Evolutionary conservation across 2,329 filamentous ascomycete genomes (phyloP).

Genomic region (Elsinoe perseae): DNA sequence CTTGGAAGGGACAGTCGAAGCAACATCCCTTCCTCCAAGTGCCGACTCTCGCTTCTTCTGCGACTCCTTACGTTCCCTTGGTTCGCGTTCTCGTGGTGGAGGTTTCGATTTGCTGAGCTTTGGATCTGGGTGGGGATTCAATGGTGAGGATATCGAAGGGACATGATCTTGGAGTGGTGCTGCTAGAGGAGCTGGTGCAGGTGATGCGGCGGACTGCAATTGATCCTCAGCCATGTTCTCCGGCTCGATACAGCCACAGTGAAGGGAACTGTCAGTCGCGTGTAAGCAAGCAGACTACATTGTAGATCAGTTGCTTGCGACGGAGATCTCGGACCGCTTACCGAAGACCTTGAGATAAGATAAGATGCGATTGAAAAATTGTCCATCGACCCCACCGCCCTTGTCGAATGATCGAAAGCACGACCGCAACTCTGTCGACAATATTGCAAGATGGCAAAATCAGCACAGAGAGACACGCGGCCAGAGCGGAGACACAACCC

Average conservation of each 20-base stretch:
- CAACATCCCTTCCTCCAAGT: slow-evolving; percentile 28
- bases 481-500: slow-evolving; percentile 73
- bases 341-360: not conserved
- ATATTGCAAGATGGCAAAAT: slow-evolving; percentile 64
- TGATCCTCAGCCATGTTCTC: slow-evolving; percentile 10
- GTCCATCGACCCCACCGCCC: not conserved
- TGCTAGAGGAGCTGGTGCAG: not conserved
- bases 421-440: not conserved
- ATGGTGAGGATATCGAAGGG: slow-evolving; percentile 63
- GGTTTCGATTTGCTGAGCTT: slow-evolving; percentile 37
- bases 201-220: not conserved
- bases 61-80: slow-evolving; percentile 44
- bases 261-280: not conserved
- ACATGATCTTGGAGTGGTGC: slow-evolving; percentile 59
- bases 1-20: slow-evolving; percentile 32
- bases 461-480: slow-evolving; percentile 47
- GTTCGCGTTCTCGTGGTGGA: slow-evolving; percentile 39
- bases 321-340: not conserved
- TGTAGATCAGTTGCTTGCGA: not conserved
- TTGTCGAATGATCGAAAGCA: not conserved
- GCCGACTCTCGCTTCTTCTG: slow-evolving; percentile 47
- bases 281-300: not conserved
- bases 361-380: slow-evolving; percentile 9
- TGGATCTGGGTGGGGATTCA: slow-evolving; percentile 57
- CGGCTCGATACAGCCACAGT: not conserved